phyloP scores from a whole-genome alignment of 495 filamentous ascomycete genomes.

The Podospora anserina region DNA sequence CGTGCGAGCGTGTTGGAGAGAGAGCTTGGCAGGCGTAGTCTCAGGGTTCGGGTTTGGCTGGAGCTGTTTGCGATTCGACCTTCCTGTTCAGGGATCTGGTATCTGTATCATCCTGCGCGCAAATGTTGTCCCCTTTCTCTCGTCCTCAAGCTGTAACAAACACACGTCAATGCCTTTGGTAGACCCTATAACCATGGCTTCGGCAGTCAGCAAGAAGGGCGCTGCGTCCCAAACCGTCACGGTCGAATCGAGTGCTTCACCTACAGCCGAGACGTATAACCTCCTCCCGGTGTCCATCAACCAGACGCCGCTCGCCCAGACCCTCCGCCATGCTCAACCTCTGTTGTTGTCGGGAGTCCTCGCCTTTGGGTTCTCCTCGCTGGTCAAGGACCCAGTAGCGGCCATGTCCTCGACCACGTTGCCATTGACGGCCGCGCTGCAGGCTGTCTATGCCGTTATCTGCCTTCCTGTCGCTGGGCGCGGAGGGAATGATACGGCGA shows the following conservation, averaged over 20 bases:
- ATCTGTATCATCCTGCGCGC: conserved; percentile 5
- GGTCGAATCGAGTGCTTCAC: neutral
- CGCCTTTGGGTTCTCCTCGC: conserved; percentile 56
- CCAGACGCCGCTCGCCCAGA: conserved; percentile 33
- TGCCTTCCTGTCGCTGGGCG: conserved; percentile 67
- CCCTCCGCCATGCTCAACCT: conserved; percentile 40
- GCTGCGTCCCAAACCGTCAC: conserved; percentile 13
- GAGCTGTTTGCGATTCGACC: neutral
- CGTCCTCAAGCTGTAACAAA: neutral
- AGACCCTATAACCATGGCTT: conserved; percentile 35
- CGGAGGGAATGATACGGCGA: conserved; percentile 21
- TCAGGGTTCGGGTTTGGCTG: conserved; percentile 29
- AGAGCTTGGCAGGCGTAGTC: neutral
- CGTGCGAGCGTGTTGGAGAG: neutral
- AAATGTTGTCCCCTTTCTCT: conserved; percentile 4
- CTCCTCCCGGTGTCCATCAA: conserved; percentile 36
- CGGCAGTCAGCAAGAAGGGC: conserved; percentile 23
- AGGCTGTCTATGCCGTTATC: conserved; percentile 63
- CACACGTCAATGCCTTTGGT: conserved; percentile 31
- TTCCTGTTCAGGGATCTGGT: conserved; percentile 8
- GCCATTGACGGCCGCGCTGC: conserved; percentile 60
- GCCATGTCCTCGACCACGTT: conserved; percentile 56
- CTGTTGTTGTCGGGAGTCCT: conserved; percentile 60
- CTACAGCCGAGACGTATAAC: conserved; percentile 3
- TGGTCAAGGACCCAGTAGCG: conserved; percentile 69